These are phyloP conservation scores for Penicillium egyptiacum DNA, from an alignment of 495 filamentous ascomycete species.

Conservation along the genomic window DNA sequence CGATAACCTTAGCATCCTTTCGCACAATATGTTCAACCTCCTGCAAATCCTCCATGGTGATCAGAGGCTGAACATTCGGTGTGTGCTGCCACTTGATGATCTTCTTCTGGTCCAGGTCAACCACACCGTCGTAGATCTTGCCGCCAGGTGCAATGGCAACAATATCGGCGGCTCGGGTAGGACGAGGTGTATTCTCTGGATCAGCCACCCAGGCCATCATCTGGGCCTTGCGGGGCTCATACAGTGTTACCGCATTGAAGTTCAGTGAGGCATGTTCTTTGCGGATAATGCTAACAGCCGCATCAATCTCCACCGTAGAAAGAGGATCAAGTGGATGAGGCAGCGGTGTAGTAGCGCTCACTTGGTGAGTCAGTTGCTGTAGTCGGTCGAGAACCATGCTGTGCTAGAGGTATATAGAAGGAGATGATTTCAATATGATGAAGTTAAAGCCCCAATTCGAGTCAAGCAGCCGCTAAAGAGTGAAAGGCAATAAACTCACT, in stretches of 20 bases:
- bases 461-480: not conserved
- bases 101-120: constrained; percentile 70
- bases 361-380: constrained; percentile 65
- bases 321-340: constrained; percentile 89
- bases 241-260: constrained; percentile 89
- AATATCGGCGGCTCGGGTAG: constrained; percentile 75
- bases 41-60: constrained; percentile 93
- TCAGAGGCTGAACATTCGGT: constrained; percentile 83
- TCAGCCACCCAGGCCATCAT: constrained; percentile 81
- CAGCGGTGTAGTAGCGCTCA: constrained; percentile 53
- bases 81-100: constrained; percentile 75
- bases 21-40: constrained; percentile 80
- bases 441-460: not conserved
- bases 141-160: constrained; percentile 81
- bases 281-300: constrained; percentile 66
- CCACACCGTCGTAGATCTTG: constrained; percentile 81
- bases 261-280: constrained; percentile 69
- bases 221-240: constrained; percentile 82
- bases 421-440: not conserved
- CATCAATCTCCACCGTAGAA: constrained; percentile 72
- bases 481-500: not conserved
- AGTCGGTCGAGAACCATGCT: constrained; percentile 67
- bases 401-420: constrained; percentile 2
- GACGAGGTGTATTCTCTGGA: constrained; percentile 60
- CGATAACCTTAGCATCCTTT: constrained; percentile 84